Evolutionary conservation across 129 eudicot genomes (phyloP), one percentile per base, ranked within the genome.

Genomic region (Helianthus tuberosus): DNA sequence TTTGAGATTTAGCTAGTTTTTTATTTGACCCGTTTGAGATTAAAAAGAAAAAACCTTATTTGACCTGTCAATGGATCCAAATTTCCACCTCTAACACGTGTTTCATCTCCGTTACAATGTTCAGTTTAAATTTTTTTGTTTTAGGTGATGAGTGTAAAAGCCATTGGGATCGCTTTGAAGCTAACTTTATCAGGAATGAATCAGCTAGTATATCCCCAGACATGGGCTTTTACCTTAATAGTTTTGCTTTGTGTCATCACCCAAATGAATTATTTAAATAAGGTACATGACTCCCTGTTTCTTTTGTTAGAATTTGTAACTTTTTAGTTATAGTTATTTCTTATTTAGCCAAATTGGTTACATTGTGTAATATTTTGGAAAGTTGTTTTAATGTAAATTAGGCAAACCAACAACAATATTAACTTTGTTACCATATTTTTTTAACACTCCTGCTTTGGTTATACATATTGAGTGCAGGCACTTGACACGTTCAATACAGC

Each of bases 131-230:
- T 15, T 23, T 27, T 71, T 16, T 15, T 69, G 16, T 87, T 79
- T 74, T 87, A 93, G 98, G 98, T 93, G 44, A 89, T 89, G 98
- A 93, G 98, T 77, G 96, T 89, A 76, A 93, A 93, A 86, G 98
- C 98, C 64, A 77, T 93, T 11, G 98, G 98, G 55, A 93, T 93
- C 72, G 98, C 98, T 16, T 82, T 93, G 78, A 93, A 93, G 84
- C 85, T 93, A 65, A 93, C 96, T 23, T 77, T 93, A 70, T 87
- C 96, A 17, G 98, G 98, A 80, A 86, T 79, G 79, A 93, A 93
- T 78, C 98, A 93, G 74, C 80, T 93, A 58, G 80, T 84, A 67
- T 93, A 87, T 79, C 96, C 98, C 17, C 98, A 93, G 79, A 93
- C 98, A 69, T 93, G 98, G 98, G 89, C 82, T 66, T 93, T 93